phyloP scores from a whole-genome alignment of 108 stramenopile species.

The Skeletonema menzelii region DNA sequence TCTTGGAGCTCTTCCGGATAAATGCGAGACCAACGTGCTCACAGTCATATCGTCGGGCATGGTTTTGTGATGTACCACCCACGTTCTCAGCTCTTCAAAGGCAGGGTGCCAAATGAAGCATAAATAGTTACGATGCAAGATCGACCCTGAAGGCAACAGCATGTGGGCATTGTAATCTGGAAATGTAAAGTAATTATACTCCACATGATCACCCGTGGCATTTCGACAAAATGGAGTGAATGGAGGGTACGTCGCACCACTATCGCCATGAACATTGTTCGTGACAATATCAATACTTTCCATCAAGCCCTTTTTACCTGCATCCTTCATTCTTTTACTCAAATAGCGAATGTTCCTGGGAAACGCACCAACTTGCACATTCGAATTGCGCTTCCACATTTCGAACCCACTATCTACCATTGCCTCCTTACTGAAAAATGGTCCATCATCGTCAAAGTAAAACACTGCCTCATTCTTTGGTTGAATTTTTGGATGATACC shows the following conservation, averaged over 20 bases:
- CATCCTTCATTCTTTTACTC: slow-evolving; percentile 41
- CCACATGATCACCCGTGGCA: slow-evolving; percentile 58
- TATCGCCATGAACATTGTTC: slow-evolving; percentile 18
- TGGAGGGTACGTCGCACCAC: slow-evolving; percentile 39
- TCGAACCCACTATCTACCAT: slow-evolving; percentile 70
- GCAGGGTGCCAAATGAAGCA: slow-evolving; percentile 89
- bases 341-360: slow-evolving; percentile 63
- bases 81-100: slow-evolving; percentile 76
- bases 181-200: slow-evolving; percentile 80
- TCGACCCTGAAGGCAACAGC: slow-evolving; percentile 47
- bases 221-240: slow-evolving; percentile 74
- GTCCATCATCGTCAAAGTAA: slow-evolving; percentile 92
- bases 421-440: slow-evolving; percentile 73
- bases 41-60: slow-evolving; percentile 90
- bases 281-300: slow-evolving; percentile 29
- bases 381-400: slow-evolving; percentile 87
- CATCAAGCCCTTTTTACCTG: slow-evolving; percentile 48
- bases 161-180: slow-evolving; percentile 67
- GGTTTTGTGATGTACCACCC: slow-evolving; percentile 71
- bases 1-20: slow-evolving; percentile 74
- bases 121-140: slow-evolving; percentile 74
- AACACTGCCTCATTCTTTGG: slow-evolving; percentile 80
- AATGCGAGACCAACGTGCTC: slow-evolving; percentile 75
- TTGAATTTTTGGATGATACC: slow-evolving; percentile 80
- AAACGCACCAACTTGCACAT: slow-evolving; percentile 86